These are phyloP conservation scores for Heterobasidion parviporum DNA, from an alignment of 1,284 basidiomycete species.

Conservation along the genomic window DNA sequence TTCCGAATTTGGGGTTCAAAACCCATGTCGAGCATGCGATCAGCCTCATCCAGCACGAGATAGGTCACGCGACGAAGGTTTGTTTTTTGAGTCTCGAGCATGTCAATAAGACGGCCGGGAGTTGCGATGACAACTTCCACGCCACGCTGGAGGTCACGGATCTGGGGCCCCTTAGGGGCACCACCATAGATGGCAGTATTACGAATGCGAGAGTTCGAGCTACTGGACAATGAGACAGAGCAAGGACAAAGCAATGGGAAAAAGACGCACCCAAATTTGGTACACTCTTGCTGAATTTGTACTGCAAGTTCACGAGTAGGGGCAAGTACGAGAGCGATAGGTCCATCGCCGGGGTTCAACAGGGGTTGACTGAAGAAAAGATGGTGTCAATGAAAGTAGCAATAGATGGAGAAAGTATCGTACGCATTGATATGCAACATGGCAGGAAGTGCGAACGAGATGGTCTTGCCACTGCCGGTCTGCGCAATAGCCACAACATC, in stretches of 20 bases:
- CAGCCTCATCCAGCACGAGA: constrained; percentile 98
- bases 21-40: constrained; percentile 98
- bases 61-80: constrained; percentile 95
- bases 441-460: constrained; percentile 94
- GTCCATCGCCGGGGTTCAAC: constrained; percentile 89
- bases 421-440: constrained; percentile 99
- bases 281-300: constrained; percentile 98
- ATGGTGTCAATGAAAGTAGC: background rate
- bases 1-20: constrained; percentile 99
- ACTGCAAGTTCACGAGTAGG: constrained; percentile 98
- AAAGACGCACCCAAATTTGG: constrained; percentile 80
- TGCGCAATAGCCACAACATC: constrained; percentile 97
- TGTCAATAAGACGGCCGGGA: constrained; percentile 86
- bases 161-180: constrained; percentile 97
- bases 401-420: constrained; percentile 18
- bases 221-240: constrained; percentile 17
- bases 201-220: constrained; percentile 90
- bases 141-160: constrained; percentile 93
- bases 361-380: constrained; percentile 70
- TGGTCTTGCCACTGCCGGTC: constrained; percentile 96
- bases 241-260: background rate
- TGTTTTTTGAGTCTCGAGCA: constrained; percentile 94
- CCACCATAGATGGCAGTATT: constrained; percentile 99
- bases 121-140: constrained; percentile 96
- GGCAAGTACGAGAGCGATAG: constrained; percentile 93